Conservation (phyloP, 169 alveolate species). For the Eimeria falciformis region DNA sequence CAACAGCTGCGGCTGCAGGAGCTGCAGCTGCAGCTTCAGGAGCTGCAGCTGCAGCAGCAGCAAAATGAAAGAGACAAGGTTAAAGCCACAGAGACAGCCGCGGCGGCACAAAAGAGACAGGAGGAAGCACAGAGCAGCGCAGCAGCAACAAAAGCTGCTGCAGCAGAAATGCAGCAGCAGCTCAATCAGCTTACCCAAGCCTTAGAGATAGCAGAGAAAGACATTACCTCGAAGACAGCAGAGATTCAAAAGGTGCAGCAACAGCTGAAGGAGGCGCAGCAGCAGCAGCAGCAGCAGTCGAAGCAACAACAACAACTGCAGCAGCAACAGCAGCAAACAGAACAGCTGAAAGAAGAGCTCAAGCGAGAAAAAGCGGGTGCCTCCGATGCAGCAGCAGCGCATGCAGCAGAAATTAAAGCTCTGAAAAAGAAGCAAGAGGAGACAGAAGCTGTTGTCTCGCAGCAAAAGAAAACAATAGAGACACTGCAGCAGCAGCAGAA, state of each 20-base stretch:
- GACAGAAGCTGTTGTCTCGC: neutral
- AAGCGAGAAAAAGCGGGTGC: no score
- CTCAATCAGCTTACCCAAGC: no score
- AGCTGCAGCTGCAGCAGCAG: neutral
- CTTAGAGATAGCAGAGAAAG: neutral
- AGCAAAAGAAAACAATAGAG: neutral
- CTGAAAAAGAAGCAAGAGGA: neutral
- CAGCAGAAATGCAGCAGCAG: neutral
- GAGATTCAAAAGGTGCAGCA: neutral
- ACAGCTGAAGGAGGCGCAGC: neutral
- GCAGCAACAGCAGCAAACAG: no score
- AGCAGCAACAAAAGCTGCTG: conserved; percentile 31
- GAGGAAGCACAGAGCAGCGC: conserved; percentile 18
- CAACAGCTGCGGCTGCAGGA: neutral
- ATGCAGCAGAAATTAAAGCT: neutral
- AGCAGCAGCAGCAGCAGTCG: no score
- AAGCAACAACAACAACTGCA: no score
- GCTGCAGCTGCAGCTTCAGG: neutral
- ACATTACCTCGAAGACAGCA: neutral
- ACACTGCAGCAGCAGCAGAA: conserved; percentile 8
- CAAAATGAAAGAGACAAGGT: neutral
- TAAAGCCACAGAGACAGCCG: neutral
- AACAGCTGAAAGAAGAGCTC: no score
- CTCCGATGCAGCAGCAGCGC: no score
- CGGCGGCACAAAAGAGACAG: neutral